These are phyloP conservation scores for Solanum gracilifrons DNA, from an alignment of 257 asterid genomes.

Conservation along the genomic window DNA sequence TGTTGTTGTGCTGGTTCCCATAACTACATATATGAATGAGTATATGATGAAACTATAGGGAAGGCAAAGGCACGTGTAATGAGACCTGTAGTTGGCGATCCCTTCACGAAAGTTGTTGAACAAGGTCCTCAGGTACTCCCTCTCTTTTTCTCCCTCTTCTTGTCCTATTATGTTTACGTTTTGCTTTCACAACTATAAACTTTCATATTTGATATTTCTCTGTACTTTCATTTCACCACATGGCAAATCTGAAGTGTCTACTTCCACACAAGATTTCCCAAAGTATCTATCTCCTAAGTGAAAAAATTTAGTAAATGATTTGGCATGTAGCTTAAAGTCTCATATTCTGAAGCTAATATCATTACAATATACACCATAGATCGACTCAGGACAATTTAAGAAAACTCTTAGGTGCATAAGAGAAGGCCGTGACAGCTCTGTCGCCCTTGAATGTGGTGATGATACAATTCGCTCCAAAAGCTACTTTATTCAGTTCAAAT, in stretches of 20 bases:
- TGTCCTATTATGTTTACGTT: neutral
- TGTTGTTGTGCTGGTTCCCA: no score
- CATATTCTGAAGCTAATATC: neutral
- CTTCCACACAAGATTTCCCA: no score
- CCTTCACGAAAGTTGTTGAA: conserved; percentile 23
- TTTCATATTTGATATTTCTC: neutral
- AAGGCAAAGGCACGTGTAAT: neutral
- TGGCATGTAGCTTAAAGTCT: neutral
- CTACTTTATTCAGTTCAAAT: conserved; percentile 55
- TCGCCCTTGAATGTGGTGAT: conserved; percentile 68
- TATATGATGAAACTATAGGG: no score
- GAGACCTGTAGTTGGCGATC: conserved; percentile 59
- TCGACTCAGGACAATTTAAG: conserved; percentile 50
- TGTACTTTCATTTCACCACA: neutral
- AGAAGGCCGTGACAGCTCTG: conserved; percentile 50
- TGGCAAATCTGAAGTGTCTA: neutral
- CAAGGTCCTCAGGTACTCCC: conserved; percentile 72
- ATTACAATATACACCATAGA: conserved; percentile 15
- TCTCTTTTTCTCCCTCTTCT: neutral
- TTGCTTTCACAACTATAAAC: neutral
- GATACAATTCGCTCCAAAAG: conserved; percentile 49
- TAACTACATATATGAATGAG: no score
- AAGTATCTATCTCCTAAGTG: no score
- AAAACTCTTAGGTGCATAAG: conserved; percentile 54
- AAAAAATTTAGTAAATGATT: neutral